phyloP scores from a whole-genome alignment of 352 stramenopile genomes.

The Globisporangium iwayamae region DNA sequence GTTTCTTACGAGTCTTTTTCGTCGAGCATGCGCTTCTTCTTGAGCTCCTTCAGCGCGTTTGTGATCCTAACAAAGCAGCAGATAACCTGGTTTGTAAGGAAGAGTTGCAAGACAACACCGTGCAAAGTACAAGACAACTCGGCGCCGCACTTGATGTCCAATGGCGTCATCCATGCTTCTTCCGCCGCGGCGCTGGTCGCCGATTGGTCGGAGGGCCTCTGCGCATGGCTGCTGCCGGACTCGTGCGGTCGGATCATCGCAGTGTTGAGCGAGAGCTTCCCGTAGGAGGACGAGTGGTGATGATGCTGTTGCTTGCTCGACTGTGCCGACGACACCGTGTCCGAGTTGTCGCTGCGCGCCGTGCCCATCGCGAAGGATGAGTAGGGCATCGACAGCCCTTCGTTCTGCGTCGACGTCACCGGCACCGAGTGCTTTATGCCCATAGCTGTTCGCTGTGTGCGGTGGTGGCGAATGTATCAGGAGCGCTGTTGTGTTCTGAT shows the following conservation, averaged over 20 bases:
- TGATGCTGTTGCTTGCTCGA: conserved; percentile 1
- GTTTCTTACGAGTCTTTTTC: conserved; percentile 44
- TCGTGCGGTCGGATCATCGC: conserved; percentile 58
- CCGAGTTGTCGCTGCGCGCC: not conserved
- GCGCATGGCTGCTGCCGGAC: not conserved
- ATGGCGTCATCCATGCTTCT: conserved; percentile 25
- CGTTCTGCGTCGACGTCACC: conserved; percentile 28
- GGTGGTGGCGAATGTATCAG: not conserved
- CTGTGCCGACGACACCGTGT: not conserved
- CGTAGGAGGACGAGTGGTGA: conserved; percentile 11
- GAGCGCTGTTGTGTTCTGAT: not conserved
- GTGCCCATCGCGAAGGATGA: conserved; percentile 11
- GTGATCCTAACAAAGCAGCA: conserved; percentile 48
- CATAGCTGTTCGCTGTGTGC: conserved; percentile 22
- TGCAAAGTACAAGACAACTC: not conserved
- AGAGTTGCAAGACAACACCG: not conserved
- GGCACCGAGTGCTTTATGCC: conserved; percentile 64
- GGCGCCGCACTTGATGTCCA: conserved; percentile 63
- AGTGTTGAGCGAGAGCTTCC: conserved; percentile 29
- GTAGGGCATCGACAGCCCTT: conserved; percentile 14
- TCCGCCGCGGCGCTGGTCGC: not conserved
- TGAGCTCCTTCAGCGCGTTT: conserved; percentile 71
- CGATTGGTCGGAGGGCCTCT: not conserved
- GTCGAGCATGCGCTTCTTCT: conserved; percentile 47
- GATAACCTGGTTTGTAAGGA: not conserved